These are phyloP conservation scores for Canna indica DNA, from an alignment of 176 grass and related monocot species.

Conservation along the genomic window DNA sequence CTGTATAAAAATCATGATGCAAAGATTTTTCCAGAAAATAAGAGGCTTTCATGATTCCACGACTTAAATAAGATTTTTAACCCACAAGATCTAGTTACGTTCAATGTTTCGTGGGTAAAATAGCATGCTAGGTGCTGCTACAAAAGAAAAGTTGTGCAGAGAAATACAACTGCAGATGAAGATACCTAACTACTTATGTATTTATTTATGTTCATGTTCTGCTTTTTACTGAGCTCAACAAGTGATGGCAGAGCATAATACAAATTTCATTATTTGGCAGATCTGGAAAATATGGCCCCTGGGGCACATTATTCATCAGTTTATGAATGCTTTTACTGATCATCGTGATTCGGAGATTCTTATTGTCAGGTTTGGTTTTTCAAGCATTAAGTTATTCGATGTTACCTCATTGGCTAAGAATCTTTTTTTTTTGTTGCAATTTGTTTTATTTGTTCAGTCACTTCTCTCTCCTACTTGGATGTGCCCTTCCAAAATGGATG, in stretches of 20 bases:
- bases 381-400: slow-evolving; percentile 7
- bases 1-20: background rate
- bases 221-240: background rate
- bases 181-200: background rate
- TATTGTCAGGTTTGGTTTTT: slow-evolving; percentile 54
- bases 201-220: background rate
- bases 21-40: background rate
- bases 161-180: background rate
- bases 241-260: background rate
- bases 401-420: slow-evolving; percentile 1
- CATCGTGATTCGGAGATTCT: slow-evolving; percentile 98
- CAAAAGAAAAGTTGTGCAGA: background rate
- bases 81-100: background rate
- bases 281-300: slow-evolving; percentile 86
- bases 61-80: background rate
- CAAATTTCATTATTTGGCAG: slow-evolving; percentile 18
- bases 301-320: slow-evolving; percentile 64
- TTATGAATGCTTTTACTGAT: slow-evolving; percentile 99
- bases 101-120: background rate
- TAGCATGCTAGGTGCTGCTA: background rate
- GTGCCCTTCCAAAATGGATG: slow-evolving; percentile 97
- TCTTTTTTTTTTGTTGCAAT: background rate
- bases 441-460: slow-evolving; percentile 41
- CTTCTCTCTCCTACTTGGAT: slow-evolving; percentile 87
- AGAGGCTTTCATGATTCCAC: background rate